These are phyloP conservation scores for Mycena kentingensis DNA, from an alignment of 768 basidiomycete genomes.

Conservation along the genomic window DNA sequence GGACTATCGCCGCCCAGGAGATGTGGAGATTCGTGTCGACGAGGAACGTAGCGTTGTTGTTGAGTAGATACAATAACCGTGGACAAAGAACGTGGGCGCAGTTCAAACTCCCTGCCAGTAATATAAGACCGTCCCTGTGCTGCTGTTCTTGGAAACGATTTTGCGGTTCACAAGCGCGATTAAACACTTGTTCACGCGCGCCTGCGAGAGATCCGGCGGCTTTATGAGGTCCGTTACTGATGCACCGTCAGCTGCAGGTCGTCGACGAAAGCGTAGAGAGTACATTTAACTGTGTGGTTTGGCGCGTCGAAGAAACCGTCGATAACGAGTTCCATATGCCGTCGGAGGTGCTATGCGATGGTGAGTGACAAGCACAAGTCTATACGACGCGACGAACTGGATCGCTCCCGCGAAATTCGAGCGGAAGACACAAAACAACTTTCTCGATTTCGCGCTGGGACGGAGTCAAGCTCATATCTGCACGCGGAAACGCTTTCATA, in stretches of 20 bases:
- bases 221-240: constrained; percentile 76
- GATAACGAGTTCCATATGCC: constrained; percentile 80
- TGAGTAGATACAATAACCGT: too few species aligned
- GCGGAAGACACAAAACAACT: constrained; percentile 72
- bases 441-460: constrained; percentile 63
- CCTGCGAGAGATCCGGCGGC: constrained; percentile 84
- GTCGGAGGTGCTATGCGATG: constrained; percentile 60
- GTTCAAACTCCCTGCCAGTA: constrained; percentile 63
- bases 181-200: constrained; percentile 90
- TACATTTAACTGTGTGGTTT: constrained; percentile 63
- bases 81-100: too few species aligned
- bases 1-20: too few species aligned
- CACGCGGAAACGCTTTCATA: constrained; percentile 33
- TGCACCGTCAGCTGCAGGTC: neutral
- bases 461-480: neutral
- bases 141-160: constrained; percentile 74
- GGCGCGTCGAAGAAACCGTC: constrained; percentile 70
- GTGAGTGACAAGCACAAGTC: neutral
- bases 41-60: neutral
- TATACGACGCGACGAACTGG: constrained; percentile 51
- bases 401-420: constrained; percentile 90
- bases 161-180: constrained; percentile 90
- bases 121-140: constrained; percentile 65
- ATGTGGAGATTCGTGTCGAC: neutral
- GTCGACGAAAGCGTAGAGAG: constrained; percentile 21